Base-by-base conservation (phyloP, 2,329 filamentous ascomycete species). In the Aspergillus uvarum region DNA sequence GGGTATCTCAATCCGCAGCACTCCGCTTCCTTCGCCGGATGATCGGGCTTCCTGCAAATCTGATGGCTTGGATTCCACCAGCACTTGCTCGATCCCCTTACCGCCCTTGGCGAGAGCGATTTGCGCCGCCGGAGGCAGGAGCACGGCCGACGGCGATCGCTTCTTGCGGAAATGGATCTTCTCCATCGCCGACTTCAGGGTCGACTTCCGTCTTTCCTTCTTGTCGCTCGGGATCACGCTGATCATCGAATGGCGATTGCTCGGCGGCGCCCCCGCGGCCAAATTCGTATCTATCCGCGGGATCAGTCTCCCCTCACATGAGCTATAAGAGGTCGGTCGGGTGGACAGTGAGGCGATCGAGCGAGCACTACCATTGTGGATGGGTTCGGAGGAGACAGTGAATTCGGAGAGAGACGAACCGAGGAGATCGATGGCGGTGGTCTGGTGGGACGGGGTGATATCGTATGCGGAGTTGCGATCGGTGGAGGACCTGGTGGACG, bases 341-440 rank as follows among this genome's bases (percentile, higher is more conserved):
- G 76, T 78, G 5, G 75, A 78, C 5, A 73, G 63, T 6, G 76
- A 78, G 22, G 71, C 70, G 26, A 76, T 64, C 44, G 76, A 79
- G 44, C 75, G 74, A 24, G 71, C 67, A 63, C 76, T 77, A 4
- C 70, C 67, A 3, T 68, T 66, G 59, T 74, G 69, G 22, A 62
- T 59, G 26, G 64, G 67, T 47, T 69, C 66, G 35, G 71, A 72
- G 38, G 69, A 65, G 49, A 76, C 48, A 52, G 73, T 72, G 55
- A 73, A 67, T 32, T 73, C 68, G 48, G 72, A 74, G 12, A 75
- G 58, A 2, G 73, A 73, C 14, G 70, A 67, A 11, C 67, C 63
- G 38, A 74, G 59, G 47, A 72, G 69, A 49, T 75, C 68, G 35
- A 75, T 64, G 48, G 62, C 63, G n/a, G 64, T 65, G 8, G 60